These are phyloP conservation scores for Luffa aegyptiaca DNA, from an alignment of 306 rosid species.

Conservation along the genomic window DNA sequence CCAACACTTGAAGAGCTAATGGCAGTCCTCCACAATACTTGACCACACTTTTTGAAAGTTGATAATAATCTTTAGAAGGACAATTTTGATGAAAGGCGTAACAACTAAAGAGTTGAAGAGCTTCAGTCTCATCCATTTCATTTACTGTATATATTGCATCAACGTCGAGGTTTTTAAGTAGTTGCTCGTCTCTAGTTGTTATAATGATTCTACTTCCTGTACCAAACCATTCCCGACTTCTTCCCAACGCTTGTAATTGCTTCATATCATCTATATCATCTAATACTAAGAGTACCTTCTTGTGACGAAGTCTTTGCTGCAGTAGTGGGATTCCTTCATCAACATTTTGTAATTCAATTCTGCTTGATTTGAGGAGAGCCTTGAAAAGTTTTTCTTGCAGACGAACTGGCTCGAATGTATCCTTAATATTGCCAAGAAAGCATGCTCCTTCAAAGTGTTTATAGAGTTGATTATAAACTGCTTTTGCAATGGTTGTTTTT, in stretches of 20 bases:
- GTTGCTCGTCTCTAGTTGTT: slow-evolving; percentile 10
- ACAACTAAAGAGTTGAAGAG: slow-evolving; percentile 14
- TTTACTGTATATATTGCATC: not conserved
- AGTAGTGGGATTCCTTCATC: not conserved
- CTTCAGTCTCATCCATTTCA: slow-evolving; percentile 6
- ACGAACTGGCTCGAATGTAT: not conserved
- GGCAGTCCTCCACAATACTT: slow-evolving; percentile 16
- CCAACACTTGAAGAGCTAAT: slow-evolving; percentile 25
- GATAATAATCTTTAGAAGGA: not conserved
- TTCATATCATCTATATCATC: not conserved
- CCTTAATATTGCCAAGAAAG: not conserved
- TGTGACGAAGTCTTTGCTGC: not conserved
- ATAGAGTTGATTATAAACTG: not conserved
- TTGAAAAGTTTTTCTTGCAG: slow-evolving; percentile 8
- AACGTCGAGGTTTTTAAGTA: not conserved
- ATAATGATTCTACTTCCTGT: not conserved
- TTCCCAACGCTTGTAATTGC: not conserved
- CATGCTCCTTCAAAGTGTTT: not conserved
- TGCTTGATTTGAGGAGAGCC: not conserved
- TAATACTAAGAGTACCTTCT: slow-evolving; percentile 6
- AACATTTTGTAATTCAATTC: not conserved
- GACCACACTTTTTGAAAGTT: not conserved
- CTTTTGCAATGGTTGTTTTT: slow-evolving; percentile 16
- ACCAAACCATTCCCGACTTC: slow-evolving; percentile 5
- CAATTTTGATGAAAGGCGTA: slow-evolving; percentile 10